Percentiles rank a stretch among this genome's conserved stretches.
Evolutionary conservation across 2,329 filamentous ascomycete genomes (phyloP).

Genomic region (Aspergillus amoenus): DNA sequence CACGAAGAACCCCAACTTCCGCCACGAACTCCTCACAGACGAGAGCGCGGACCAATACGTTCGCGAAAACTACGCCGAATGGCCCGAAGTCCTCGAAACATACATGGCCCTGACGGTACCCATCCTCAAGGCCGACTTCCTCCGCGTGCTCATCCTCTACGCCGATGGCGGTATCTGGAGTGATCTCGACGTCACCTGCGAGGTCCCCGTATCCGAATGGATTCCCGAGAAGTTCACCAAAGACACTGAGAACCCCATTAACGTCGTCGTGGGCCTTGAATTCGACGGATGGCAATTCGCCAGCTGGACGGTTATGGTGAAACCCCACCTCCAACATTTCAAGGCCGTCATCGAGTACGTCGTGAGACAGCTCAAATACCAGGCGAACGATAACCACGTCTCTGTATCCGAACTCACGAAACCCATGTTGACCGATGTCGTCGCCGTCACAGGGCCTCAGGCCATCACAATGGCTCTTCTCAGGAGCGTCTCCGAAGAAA

Average conservation of each 20-base stretch:
- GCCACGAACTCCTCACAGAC: constrained; percentile 34
- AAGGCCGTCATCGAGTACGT: constrained; percentile 15
- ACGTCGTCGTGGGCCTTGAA: constrained; percentile 23
- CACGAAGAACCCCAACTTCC: constrained; percentile 29
- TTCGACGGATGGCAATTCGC: constrained; percentile 17
- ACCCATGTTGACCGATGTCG: constrained; percentile 13
- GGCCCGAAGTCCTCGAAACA: constrained; percentile 36
- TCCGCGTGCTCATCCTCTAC: constrained; percentile 43
- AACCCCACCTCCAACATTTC: constrained; percentile 11
- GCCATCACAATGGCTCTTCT: constrained; percentile 16
- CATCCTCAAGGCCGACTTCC: constrained; percentile 44
- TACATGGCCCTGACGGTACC: constrained; percentile 32
- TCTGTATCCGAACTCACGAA: constrained; percentile 8
- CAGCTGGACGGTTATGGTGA: constrained; percentile 16
- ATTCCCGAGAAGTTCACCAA: constrained; percentile 30
- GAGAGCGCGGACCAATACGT: constrained; percentile 32
- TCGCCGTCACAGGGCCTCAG: constrained; percentile 14
- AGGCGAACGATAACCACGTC: constrained; percentile 7
- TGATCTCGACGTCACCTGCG: constrained; percentile 41
- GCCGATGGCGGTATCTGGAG: constrained; percentile 44
- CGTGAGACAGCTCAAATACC: constrained; percentile 1
- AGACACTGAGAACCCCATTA: constrained; percentile 14
- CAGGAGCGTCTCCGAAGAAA: not conserved
- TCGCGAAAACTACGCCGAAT: constrained; percentile 30
- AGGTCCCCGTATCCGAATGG: constrained; percentile 36